These are phyloP conservation scores for Blastomyces silverae DNA, from an alignment of 2,329 filamentous ascomycete species.

Conservation along the genomic window DNA sequence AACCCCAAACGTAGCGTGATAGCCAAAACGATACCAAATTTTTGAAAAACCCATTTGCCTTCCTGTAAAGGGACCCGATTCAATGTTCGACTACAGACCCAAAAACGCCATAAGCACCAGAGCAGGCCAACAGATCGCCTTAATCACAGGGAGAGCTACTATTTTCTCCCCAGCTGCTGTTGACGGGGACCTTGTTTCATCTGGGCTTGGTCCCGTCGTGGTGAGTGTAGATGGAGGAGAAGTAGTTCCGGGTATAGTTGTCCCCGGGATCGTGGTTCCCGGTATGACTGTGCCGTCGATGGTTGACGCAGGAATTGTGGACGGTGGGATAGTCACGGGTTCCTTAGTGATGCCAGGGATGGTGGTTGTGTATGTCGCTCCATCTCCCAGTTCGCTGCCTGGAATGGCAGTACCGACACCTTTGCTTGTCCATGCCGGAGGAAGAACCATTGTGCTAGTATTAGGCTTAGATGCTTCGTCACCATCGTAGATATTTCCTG, in stretches of 20 bases:
- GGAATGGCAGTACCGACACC: constrained; percentile 46
- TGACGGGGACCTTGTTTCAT: not conserved
- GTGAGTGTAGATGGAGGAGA: not conserved
- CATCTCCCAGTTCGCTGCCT: constrained; percentile 36
- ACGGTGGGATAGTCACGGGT: constrained; percentile 10
- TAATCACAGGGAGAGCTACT: not conserved
- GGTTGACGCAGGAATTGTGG: constrained; percentile 9
- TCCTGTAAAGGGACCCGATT: not conserved
- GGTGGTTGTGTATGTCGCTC: constrained; percentile 12
- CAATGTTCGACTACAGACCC: not conserved
- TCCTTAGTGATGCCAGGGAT: constrained; percentile 6
- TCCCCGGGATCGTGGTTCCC: constrained; percentile 12
- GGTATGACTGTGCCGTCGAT: constrained; percentile 14
- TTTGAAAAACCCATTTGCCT: not conserved
- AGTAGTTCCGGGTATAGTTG: constrained; percentile 1
- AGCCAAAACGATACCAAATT: not conserved
- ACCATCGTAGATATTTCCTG: constrained; percentile 43
- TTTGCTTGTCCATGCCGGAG: constrained; percentile 42
- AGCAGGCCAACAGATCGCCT: not conserved
- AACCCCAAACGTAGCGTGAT: not conserved
- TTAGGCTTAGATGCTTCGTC: constrained; percentile 38
- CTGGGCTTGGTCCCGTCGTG: not conserved
- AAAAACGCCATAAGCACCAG: not conserved
- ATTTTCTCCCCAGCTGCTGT: not conserved
- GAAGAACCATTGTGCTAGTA: constrained; percentile 40